phyloP scores from a whole-genome alignment of 2,329 filamentous ascomycete species.

The Epichloe brachyelytri region DNA sequence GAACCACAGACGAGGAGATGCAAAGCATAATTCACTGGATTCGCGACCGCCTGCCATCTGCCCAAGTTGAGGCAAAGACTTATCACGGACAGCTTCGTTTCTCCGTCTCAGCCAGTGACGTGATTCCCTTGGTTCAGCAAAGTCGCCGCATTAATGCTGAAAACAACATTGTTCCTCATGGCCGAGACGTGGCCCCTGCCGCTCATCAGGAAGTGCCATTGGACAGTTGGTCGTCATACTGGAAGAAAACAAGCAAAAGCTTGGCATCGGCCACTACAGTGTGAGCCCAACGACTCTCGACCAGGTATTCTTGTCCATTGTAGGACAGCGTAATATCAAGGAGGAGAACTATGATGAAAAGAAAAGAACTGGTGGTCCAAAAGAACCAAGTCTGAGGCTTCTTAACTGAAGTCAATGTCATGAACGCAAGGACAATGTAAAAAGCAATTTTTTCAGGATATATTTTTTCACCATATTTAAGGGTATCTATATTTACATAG shows the following conservation, averaged over 20 bases:
- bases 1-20: slow-evolving; percentile 59
- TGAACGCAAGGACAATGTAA: too few species aligned
- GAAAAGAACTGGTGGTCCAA: slow-evolving; percentile 11
- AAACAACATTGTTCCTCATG: neutral
- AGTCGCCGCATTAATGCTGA: neutral
- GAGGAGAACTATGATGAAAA: slow-evolving; percentile 51
- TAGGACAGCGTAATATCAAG: slow-evolving; percentile 63
- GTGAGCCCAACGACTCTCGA: slow-evolving; percentile 80
- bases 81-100: slow-evolving; percentile 87
- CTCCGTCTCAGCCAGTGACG: slow-evolving; percentile 46
- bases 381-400: neutral
- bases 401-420: too few species aligned
- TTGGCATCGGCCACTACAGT: slow-evolving; percentile 76
- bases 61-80: slow-evolving; percentile 56
- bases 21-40: slow-evolving; percentile 55
- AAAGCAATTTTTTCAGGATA: too few species aligned
- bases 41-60: slow-evolving; percentile 42
- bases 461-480: too few species aligned
- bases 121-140: slow-evolving; percentile 16
- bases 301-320: slow-evolving; percentile 80
- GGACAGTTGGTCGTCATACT: slow-evolving; percentile 58
- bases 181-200: slow-evolving; percentile 10
- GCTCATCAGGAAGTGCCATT: slow-evolving; percentile 38
- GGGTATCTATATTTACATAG: too few species aligned
- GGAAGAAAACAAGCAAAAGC: slow-evolving; percentile 52